These are phyloP conservation scores for Colletotrichum cuscutae DNA, from an alignment of 2,329 filamentous ascomycete species.

Conservation along the genomic window DNA sequence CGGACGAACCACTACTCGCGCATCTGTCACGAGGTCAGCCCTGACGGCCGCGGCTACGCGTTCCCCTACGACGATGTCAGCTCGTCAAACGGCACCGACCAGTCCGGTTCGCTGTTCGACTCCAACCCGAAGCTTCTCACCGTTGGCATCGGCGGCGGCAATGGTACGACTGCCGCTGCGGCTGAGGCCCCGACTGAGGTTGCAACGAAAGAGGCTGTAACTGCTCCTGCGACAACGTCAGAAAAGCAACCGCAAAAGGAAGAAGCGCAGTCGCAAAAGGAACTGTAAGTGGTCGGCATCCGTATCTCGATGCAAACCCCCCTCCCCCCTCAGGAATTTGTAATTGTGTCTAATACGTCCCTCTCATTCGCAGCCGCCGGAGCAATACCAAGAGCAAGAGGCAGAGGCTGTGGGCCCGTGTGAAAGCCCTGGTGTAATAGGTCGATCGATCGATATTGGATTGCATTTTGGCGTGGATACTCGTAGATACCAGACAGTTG, in stretches of 20 bases:
- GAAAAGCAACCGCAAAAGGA: neutral
- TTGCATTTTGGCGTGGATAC: neutral
- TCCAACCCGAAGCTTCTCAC: conserved; percentile 64
- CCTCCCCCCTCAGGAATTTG: neutral
- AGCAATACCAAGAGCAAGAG: neutral
- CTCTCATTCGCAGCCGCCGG: neutral
- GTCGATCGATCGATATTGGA: neutral
- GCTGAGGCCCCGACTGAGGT: neutral
- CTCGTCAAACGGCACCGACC: conserved; percentile 63
- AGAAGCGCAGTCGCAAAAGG: neutral
- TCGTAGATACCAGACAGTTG: neutral
- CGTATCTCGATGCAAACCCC: neutral
- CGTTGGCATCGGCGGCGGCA: conserved; percentile 64
- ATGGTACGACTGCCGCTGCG: conserved; percentile 36
- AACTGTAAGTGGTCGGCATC: neutral
- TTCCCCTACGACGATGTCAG: conserved; percentile 79
- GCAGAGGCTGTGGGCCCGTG: neutral
- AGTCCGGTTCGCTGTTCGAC: conserved; percentile 71
- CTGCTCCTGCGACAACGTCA: neutral
- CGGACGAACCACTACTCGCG: conserved; percentile 75
- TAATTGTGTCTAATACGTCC: neutral
- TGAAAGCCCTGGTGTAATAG: neutral
- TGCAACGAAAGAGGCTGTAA: neutral
- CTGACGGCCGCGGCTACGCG: conserved; percentile 72
- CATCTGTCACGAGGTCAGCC: conserved; percentile 69